Evolutionary conservation across 2,329 filamentous ascomycete species (phyloP).

Genomic region (Fusarium sp.): DNA sequence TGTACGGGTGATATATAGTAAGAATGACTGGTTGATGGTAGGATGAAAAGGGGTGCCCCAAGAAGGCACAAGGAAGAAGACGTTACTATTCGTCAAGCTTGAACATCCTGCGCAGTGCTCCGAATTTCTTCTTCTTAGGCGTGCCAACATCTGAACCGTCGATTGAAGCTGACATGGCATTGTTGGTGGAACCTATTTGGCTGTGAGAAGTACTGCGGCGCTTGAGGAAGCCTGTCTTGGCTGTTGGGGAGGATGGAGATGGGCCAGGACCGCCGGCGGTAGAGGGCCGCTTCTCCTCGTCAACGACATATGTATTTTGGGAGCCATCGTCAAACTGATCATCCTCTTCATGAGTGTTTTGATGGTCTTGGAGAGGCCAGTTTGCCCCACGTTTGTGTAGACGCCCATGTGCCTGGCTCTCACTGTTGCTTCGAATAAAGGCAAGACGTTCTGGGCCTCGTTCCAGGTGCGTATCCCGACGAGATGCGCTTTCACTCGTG

Average conservation of each 20-base stretch:
- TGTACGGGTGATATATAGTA: neutral
- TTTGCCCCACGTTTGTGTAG: constrained; percentile 50
- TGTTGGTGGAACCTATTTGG: constrained; percentile 38
- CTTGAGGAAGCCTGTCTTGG: constrained; percentile 52
- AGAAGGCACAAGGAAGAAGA: neutral
- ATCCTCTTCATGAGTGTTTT: constrained; percentile 52
- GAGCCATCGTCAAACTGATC: constrained; percentile 45
- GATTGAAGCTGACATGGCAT: constrained; percentile 13
- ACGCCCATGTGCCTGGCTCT: constrained; percentile 43
- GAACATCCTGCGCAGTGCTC: constrained; percentile 74
- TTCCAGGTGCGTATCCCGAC: constrained; percentile 73
- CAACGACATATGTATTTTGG: constrained; percentile 45
- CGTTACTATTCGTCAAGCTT: constrained; percentile 59
- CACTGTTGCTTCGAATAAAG: constrained; percentile 58
- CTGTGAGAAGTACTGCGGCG: constrained; percentile 57
- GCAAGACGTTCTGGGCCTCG: constrained; percentile 67
- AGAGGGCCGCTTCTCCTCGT: constrained; percentile 51
- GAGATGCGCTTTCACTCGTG: constrained; percentile 68
- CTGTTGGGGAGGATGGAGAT: constrained; percentile 48
- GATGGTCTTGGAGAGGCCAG: constrained; percentile 54
- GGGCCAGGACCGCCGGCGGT: constrained; percentile 52
- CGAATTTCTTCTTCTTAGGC: constrained; percentile 75
- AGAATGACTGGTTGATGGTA: neutral
- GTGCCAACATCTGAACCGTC: constrained; percentile 30
- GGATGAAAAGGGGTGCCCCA: neutral